Percentiles rank a stretch among this genome's conserved stretches.
phyloP scores from a whole-genome alignment of 1,284 basidiomycete genomes.

The Meripilus lineatus region DNA sequence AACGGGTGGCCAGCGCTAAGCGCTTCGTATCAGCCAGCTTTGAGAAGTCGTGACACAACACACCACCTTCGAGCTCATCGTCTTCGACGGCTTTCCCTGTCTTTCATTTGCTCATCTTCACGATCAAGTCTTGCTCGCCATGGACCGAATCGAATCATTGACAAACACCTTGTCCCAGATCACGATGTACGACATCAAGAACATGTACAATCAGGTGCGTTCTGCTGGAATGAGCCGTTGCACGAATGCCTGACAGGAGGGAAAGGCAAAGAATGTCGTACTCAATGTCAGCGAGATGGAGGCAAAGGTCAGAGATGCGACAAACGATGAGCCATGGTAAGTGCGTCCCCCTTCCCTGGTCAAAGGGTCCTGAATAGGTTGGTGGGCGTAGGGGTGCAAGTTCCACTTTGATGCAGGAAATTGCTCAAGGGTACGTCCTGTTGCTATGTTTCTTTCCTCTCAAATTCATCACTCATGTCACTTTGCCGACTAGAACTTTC shows the following conservation, averaged over 20 bases:
- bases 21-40: no score
- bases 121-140: constrained; percentile 16
- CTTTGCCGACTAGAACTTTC: constrained; percentile 68
- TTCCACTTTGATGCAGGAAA: constrained; percentile 98
- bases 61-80: constrained; percentile 7
- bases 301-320: constrained; percentile 94
- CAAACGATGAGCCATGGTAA: constrained; percentile 97
- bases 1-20: no score
- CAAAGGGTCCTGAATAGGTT: constrained; percentile 3
- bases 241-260: constrained; percentile 2
- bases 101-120: neutral
- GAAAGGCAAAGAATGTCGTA: constrained; percentile 87
- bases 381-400: constrained; percentile 79
- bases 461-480: neutral
- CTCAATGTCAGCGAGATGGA: constrained; percentile 97
- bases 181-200: constrained; percentile 90
- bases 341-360: neutral
- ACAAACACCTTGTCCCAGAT: constrained; percentile 67
- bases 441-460: neutral
- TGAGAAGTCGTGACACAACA: neutral
- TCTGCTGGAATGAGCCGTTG: neutral
- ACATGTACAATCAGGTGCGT: constrained; percentile 84
- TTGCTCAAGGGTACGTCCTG: constrained; percentile 81
- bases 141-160: constrained; percentile 56
- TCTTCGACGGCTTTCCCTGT: constrained; percentile 8